phyloP scores from a whole-genome alignment of 257 asterid genomes.

The Capsicum rhomboideum region DNA sequence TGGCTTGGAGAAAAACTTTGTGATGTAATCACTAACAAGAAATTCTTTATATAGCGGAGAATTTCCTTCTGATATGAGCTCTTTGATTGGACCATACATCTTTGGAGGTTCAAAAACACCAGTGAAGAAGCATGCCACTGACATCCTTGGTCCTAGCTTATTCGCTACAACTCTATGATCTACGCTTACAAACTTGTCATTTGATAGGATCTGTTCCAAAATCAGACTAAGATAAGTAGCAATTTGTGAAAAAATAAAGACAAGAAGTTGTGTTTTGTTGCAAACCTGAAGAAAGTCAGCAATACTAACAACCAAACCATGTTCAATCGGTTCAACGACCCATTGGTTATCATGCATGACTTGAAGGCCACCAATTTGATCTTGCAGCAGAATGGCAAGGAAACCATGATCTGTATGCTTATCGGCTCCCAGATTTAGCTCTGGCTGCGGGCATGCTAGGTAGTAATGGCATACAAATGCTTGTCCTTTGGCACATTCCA shows the following conservation, averaged over 20 bases:
- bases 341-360: slow-evolving; percentile 44
- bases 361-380: neutral
- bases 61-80: slow-evolving; percentile 31
- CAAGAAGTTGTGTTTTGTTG: neutral
- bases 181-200: slow-evolving; percentile 50
- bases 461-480: no score
- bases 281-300: slow-evolving; percentile 72
- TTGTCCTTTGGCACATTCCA: no score
- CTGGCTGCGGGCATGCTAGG: no score
- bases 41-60: slow-evolving; percentile 34
- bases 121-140: slow-evolving; percentile 50
- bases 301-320: slow-evolving; percentile 49
- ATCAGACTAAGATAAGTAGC: neutral
- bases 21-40: slow-evolving; percentile 25
- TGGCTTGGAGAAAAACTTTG: slow-evolving; percentile 27
- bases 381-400: no score
- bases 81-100: slow-evolving; percentile 44
- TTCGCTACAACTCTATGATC: slow-evolving; percentile 64
- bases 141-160: slow-evolving; percentile 48
- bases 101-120: slow-evolving; percentile 23
- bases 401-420: no score
- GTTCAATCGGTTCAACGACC: slow-evolving; percentile 36
- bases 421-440: no score
- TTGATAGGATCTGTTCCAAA: slow-evolving; percentile 37
- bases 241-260: neutral